Evolutionary conservation across 306 rosid species (phyloP).

Genomic region (Glycine soja): DNA sequence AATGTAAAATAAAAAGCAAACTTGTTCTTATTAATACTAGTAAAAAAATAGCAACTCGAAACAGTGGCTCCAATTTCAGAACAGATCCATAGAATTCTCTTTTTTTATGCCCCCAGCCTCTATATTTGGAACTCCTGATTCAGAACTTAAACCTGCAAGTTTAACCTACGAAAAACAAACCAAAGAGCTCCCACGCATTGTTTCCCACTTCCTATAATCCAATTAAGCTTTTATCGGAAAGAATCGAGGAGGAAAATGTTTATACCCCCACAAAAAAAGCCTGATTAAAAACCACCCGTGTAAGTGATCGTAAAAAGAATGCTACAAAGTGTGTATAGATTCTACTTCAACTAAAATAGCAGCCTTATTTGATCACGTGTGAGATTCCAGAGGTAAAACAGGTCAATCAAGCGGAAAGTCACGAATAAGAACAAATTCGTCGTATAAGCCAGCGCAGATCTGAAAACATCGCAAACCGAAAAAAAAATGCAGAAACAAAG

Average conservation of each 20-base stretch:
- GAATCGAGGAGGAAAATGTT: neutral
- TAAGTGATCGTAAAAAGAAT: conserved; percentile 9
- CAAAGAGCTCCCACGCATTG: neutral
- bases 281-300: neutral
- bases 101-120: no score
- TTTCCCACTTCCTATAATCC: neutral
- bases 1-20: conserved; percentile 7
- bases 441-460: conserved; percentile 61
- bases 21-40: neutral
- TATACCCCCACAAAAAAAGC: neutral
- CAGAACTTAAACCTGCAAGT: no score
- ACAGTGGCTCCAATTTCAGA: conserved; percentile 18
- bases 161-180: neutral
- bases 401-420: neutral
- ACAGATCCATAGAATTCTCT: conserved; percentile 37
- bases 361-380: neutral
- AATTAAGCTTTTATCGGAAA: neutral
- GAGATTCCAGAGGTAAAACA: conserved; percentile 17
- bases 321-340: neutral
- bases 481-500: neutral
- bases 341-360: conserved; percentile 11
- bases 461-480: conserved; percentile 33
- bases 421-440: conserved; percentile 3
- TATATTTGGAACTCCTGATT: no score
- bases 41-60: neutral